A percentile compares a stretch with the other conserved stretches of the same genome.
Evolutionary conservation across 495 filamentous ascomycete species (phyloP).

Genomic region (Hypoxylon lenormandii): DNA sequence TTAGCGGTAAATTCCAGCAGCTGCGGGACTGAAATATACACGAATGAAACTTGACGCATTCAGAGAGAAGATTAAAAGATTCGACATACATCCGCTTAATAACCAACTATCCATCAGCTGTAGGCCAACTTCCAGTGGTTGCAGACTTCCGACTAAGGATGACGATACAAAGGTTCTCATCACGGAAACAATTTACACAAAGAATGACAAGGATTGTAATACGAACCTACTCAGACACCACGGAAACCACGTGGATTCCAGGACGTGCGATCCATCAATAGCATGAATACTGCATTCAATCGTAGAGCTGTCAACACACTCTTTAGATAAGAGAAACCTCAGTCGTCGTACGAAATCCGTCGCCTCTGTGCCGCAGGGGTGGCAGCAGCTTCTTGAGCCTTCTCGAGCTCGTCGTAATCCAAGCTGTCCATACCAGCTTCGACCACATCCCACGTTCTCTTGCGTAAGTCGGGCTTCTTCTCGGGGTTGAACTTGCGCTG

Average conservation of each 20-base stretch:
- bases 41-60: constrained; percentile 38
- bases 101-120: constrained; percentile 42
- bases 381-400: constrained; percentile 27
- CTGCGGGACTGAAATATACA: not conserved
- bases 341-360: constrained; percentile 65
- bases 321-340: constrained; percentile 23
- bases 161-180: constrained; percentile 74
- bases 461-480: constrained; percentile 66
- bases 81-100: constrained; percentile 62
- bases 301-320: not conserved
- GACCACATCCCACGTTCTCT: constrained; percentile 70
- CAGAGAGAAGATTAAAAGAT: constrained; percentile 74
- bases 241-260: constrained; percentile 4
- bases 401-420: constrained; percentile 63
- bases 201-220: constrained; percentile 12
- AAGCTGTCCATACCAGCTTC: constrained; percentile 64
- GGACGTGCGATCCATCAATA: not conserved
- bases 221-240: constrained; percentile 37
- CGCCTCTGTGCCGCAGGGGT: constrained; percentile 54
- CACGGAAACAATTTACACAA: constrained; percentile 52
- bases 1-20: constrained; percentile 10
- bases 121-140: constrained; percentile 43
- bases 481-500: constrained; percentile 58
- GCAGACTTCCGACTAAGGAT: constrained; percentile 72
- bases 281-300: not conserved